These are phyloP conservation scores for Russula compacta DNA, from an alignment of 768 basidiomycete species.

Conservation along the genomic window DNA sequence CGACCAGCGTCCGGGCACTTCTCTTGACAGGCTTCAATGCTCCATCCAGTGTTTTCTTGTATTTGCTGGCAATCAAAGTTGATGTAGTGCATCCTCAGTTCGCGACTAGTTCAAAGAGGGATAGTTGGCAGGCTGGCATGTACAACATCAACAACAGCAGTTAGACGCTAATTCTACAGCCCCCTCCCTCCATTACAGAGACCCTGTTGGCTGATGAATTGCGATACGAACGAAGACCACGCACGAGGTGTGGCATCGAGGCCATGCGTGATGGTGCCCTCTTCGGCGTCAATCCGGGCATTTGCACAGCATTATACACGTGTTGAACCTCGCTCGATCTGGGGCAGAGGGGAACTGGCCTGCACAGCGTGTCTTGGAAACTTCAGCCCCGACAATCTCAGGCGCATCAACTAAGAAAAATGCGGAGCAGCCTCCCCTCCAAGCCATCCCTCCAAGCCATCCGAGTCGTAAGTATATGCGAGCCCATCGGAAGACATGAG, in stretches of 20 bases:
- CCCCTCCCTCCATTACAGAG: not conserved
- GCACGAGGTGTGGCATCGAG: not conserved
- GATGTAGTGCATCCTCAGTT: conserved; percentile 1
- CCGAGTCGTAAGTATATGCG: not conserved
- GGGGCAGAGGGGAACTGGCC: conserved; percentile 7
- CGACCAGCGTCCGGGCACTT: not conserved
- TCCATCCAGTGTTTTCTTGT: conserved; percentile 8
- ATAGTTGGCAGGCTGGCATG: not conserved
- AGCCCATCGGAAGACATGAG: conserved; percentile 1
- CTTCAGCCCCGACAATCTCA: not conserved
- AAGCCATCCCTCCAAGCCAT: not conserved
- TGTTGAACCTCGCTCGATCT: conserved; percentile 10
- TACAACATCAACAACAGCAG: not conserved
- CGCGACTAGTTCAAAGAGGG: conserved; percentile 15
- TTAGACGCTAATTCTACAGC: not conserved
- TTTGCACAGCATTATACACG: conserved; percentile 12
- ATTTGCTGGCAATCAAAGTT: conserved; percentile 12
- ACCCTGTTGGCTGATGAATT: conserved; percentile 1
- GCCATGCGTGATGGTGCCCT: conserved; percentile 16
- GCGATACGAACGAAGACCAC: not conserved
- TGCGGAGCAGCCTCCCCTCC: not conserved
- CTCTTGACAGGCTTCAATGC: conserved; percentile 11
- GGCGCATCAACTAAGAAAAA: not conserved
- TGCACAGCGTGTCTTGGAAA: conserved; percentile 7
- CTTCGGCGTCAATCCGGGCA: conserved; percentile 5